A percentile compares a stretch with the other conserved stretches of the same genome.
phyloP scores from a whole-genome alignment of 768 basidiomycete genomes.

The Suillus bovinus region DNA sequence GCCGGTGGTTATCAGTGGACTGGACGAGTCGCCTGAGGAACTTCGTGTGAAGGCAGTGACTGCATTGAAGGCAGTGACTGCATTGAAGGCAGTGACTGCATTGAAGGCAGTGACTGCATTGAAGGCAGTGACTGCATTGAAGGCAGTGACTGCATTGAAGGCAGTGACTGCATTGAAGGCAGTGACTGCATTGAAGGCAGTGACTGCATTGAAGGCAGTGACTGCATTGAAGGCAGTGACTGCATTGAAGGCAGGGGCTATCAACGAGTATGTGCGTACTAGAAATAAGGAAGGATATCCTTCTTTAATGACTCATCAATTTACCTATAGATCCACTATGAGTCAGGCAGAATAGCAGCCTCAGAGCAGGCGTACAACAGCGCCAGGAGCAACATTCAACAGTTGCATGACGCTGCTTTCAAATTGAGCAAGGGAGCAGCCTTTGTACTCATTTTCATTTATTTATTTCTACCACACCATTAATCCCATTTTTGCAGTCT shows the following conservation, averaged over 20 bases:
- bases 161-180: conserved; percentile 66
- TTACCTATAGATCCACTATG: conserved; percentile 50
- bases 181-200: conserved; percentile 57
- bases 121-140: conserved; percentile 55
- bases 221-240: conserved; percentile 58
- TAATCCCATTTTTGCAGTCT: too few species aligned
- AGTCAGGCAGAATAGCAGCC: conserved; percentile 51
- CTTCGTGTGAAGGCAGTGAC: conserved; percentile 63
- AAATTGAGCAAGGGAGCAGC: conserved; percentile 38
- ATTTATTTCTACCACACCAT: too few species aligned
- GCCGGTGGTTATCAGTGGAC: conserved; percentile 57
- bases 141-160: conserved; percentile 57
- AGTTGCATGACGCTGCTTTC: conserved; percentile 53
- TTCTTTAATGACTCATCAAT: conserved; percentile 5
- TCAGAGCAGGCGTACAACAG: conserved; percentile 53
- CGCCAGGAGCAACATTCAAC: conserved; percentile 47
- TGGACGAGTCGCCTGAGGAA: conserved; percentile 82
- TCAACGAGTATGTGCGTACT: conserved; percentile 68
- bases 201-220: conserved; percentile 58
- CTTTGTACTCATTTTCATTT: too few species aligned
- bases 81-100: conserved; percentile 58
- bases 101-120: conserved; percentile 56
- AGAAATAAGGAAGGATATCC: not conserved
- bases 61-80: conserved; percentile 57
- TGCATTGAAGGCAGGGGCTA: conserved; percentile 54